Base-by-base conservation (phyloP, 2,329 filamentous ascomycete species). In the Periconia digitata region DNA sequence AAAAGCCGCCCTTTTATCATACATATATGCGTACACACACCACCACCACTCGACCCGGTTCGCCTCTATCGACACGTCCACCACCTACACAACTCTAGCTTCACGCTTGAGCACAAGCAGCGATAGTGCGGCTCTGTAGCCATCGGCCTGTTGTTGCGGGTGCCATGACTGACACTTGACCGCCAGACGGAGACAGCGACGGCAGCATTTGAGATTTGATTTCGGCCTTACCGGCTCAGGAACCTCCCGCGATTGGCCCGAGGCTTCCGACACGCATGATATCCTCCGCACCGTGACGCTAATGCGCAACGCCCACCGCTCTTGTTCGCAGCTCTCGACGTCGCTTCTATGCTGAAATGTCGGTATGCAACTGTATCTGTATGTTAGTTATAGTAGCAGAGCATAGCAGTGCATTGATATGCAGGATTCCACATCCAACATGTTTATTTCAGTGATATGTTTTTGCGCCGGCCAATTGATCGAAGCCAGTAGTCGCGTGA, bases 221-320 rank as follows among this genome's bases (percentile, higher is more conserved):
- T 35, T 40, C 37, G 38, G 44, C 40, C 38, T 51, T 40, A 46
- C 49, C 51, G 42, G 43, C 24, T 37, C 18, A 48, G 32, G 32
- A 43, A 38, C 36, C 36, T 47, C 40, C 6, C 21, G 40, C 35
- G 29, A 57, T 57, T 55, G 54, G 51, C 35, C 40, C 39, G 21
- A 16, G 16, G 22, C 35, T 38, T 35, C 34, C 24, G 39, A 36
- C 8, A 36, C 46, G 24, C 27, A 38, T 42, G 46, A 16, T 21
- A 21, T 15, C 37, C 23, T 49, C n/a, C n/a, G 17, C 47, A 36
- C 40, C n/a, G 24, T 29, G 29, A 29, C 27, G 22, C 48, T 37
- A 49, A 51, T 38, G 51, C 51, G 54, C 47, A 49, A 50, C 43
- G 50, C 55, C 55, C 46, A 58, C 55, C 55, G 55, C 55, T 50